Evolutionary conservation across 768 basidiomycete species (phyloP).

Genomic region (Tylopilus plumbeoviolaceoides): DNA sequence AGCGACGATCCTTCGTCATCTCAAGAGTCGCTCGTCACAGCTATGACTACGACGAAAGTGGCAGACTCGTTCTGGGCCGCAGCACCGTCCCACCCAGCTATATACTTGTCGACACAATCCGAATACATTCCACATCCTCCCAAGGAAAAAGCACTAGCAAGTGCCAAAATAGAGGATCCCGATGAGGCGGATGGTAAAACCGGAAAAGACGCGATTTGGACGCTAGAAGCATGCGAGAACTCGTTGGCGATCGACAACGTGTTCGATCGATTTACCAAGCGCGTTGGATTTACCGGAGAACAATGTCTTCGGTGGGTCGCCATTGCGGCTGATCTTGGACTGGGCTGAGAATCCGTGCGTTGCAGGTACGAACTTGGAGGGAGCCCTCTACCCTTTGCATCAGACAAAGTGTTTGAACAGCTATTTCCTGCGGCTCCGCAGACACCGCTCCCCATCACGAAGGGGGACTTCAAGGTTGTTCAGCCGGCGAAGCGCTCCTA

Average conservation of each 20-base stretch:
- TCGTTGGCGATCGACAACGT: constrained; percentile 75
- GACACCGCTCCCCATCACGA: constrained; percentile 51
- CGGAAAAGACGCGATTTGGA: constrained; percentile 53
- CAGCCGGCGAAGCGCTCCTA: constrained; percentile 47
- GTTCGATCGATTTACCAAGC: constrained; percentile 79
- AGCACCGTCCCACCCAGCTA: constrained; percentile 60
- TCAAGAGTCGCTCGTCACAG: constrained; percentile 51
- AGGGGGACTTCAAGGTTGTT: constrained; percentile 55
- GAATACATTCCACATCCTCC: constrained; percentile 66
- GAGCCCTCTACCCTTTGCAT: constrained; percentile 80
- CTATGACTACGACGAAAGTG: constrained; percentile 52
- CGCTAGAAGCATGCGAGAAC: constrained; percentile 76
- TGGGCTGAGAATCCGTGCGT: neutral
- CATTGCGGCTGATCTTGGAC: neutral
- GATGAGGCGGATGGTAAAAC: constrained; percentile 40
- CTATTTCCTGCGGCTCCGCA: constrained; percentile 64
- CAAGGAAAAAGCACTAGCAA: constrained; percentile 43
- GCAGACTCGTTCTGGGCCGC: constrained; percentile 62
- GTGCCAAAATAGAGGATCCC: constrained; percentile 37
- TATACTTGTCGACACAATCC: constrained; percentile 70
- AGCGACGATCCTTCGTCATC: constrained; percentile 35
- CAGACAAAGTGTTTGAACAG: constrained; percentile 63
- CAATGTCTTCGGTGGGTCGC: constrained; percentile 77
- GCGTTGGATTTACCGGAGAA: constrained; percentile 65
- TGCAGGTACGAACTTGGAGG: constrained; percentile 85